A percentile compares a stretch with the other conserved stretches of the same genome.
Evolutionary conservation across 495 filamentous ascomycete species (phyloP).

Genomic region (Aspergillus heteromorphus): DNA sequence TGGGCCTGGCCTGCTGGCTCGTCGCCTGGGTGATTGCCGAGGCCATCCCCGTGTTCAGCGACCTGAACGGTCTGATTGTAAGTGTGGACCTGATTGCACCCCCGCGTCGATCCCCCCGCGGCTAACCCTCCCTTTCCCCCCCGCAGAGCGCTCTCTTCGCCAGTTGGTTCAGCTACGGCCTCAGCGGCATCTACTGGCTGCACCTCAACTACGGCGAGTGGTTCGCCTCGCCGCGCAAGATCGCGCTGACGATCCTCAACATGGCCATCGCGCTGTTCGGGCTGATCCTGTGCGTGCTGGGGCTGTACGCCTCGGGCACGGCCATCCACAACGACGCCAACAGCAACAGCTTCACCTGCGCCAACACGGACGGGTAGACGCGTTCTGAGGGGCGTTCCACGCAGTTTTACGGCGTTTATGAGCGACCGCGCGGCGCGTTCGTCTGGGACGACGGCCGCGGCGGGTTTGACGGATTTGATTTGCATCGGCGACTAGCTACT

Average conservation of each 20-base stretch:
- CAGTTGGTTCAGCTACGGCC: slow-evolving; percentile 40
- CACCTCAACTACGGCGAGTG: slow-evolving; percentile 32
- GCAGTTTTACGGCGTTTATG: not conserved
- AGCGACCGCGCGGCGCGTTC: not conserved
- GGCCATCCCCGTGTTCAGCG: slow-evolving; percentile 67
- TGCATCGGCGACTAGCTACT: not conserved
- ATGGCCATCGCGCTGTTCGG: slow-evolving; percentile 23
- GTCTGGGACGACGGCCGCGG: not conserved
- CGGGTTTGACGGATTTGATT: not conserved
- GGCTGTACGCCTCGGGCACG: slow-evolving; percentile 36
- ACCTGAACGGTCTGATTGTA: slow-evolving; percentile 52
- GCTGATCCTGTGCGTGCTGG: slow-evolving; percentile 27
- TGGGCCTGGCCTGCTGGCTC: slow-evolving; percentile 52
- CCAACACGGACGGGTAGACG: slow-evolving; percentile 21
- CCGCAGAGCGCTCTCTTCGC: slow-evolving; percentile 32
- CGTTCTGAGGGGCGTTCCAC: slow-evolving; percentile 2
- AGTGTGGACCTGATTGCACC: slow-evolving; percentile 2
- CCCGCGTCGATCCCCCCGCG: not conserved
- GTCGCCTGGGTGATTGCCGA: slow-evolving; percentile 67
- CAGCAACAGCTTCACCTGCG: slow-evolving; percentile 30
- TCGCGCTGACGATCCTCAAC: slow-evolving; percentile 26
- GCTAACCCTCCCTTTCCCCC: not conserved
- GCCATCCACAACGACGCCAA: slow-evolving; percentile 34
- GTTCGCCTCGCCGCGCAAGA: slow-evolving; percentile 29
- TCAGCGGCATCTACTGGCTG: slow-evolving; percentile 41